These are phyloP conservation scores for Aspergillus puulaauensis DNA, from an alignment of 2,329 filamentous ascomycete genomes.

Conservation along the genomic window DNA sequence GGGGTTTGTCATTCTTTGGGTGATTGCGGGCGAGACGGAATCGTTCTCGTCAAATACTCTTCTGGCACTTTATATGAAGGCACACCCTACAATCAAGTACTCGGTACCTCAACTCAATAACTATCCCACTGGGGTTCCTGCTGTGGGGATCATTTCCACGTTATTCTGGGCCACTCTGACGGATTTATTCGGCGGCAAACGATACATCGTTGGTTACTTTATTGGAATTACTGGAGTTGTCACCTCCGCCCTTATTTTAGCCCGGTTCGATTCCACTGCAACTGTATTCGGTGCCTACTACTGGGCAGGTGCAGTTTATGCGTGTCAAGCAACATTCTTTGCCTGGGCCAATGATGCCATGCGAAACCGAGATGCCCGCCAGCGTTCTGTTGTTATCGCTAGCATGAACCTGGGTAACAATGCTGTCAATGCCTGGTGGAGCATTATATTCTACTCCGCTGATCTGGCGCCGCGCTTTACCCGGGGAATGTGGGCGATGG, in stretches of 20 bases:
- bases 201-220: conserved; percentile 67
- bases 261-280: conserved; percentile 51
- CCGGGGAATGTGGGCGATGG: conserved; percentile 43
- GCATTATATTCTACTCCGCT: conserved; percentile 68
- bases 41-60: conserved; percentile 67
- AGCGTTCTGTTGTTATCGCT: conserved; percentile 66
- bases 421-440: conserved; percentile 72
- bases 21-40: conserved; percentile 70
- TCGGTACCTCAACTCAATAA: conserved; percentile 53
- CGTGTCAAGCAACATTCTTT: conserved; percentile 72
- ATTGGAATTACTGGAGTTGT: conserved; percentile 64
- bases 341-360: conserved; percentile 74
- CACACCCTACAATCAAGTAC: conserved; percentile 47
- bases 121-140: conserved; percentile 54
- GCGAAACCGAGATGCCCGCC: conserved; percentile 61
- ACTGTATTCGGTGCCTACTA: conserved; percentile 67
- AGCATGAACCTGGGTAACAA: conserved; percentile 71
- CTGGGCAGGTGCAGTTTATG: conserved; percentile 68
- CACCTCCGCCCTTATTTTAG: conserved; percentile 62
- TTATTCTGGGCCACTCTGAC: conserved; percentile 70
- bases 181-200: conserved; percentile 56
- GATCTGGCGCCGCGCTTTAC: conserved; percentile 66
- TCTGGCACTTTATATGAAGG: conserved; percentile 52
- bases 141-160: conserved; percentile 55
- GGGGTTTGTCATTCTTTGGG: conserved; percentile 41